Evolutionary conservation across 208 protist genomes (phyloP).

Genomic region (Wallacemonas sp.): DNA sequence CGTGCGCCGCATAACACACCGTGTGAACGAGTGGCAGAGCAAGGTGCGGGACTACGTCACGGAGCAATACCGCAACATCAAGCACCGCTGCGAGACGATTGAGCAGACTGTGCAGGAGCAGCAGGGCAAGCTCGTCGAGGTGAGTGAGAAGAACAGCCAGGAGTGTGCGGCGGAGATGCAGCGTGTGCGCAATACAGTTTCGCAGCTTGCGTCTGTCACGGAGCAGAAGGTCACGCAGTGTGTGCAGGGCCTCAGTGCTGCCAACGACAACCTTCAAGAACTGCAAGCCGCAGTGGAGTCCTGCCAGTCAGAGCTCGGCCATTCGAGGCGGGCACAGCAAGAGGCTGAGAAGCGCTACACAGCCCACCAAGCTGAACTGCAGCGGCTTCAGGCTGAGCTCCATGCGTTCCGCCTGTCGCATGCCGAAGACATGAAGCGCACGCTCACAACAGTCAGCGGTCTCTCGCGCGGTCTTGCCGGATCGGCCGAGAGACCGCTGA

Average conservation of each 20-base stretch:
- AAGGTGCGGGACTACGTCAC: constrained; percentile 14
- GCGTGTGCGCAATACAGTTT: constrained; percentile 10
- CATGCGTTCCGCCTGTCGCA: background rate
- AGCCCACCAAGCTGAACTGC: constrained; percentile 17
- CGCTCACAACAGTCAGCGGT: background rate
- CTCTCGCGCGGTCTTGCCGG: background rate
- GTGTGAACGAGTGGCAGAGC: constrained; percentile 12
- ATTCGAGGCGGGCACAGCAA: constrained; percentile 20
- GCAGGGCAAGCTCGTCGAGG: constrained; percentile 5
- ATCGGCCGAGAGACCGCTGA: background rate
- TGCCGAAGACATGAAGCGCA: background rate
- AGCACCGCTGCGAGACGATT: constrained; percentile 17
- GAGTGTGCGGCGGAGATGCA: background rate
- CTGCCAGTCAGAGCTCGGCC: constrained; percentile 29
- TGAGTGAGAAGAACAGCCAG: background rate
- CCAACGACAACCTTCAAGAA: background rate
- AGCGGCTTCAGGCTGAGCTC: background rate
- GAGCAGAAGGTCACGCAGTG: constrained; percentile 4
- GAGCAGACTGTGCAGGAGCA: constrained; percentile 10
- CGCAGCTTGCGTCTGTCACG: constrained; percentile 10
- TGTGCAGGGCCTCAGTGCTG: background rate
- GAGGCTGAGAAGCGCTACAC: constrained; percentile 1
- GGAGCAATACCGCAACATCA: constrained; percentile 9
- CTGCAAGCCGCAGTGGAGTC: constrained; percentile 22
- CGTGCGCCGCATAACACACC: constrained; percentile 12